Conservation (phyloP, 2,329 filamentous ascomycete species). For the Lasiodiplodia gonubiensis region DNA sequence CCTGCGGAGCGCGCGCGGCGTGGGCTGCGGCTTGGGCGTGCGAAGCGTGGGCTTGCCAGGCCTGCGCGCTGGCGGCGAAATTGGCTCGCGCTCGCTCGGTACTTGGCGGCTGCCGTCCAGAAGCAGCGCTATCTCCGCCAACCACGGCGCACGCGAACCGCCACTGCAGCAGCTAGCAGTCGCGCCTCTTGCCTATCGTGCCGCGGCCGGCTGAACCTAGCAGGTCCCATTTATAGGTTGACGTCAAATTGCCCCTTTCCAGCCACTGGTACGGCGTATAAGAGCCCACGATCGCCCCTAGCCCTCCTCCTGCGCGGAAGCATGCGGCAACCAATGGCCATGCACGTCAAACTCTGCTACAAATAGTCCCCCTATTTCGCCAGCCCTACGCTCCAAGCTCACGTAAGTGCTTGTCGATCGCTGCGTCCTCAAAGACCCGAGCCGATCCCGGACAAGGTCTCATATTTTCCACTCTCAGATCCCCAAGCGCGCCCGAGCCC, state of each 20-base stretch:
- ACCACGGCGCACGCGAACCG: constrained; percentile 19
- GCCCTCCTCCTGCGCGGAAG: background rate
- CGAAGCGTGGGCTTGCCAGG: background rate
- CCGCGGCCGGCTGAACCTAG: constrained; percentile 9
- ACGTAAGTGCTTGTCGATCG: constrained; percentile 24
- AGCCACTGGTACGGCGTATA: constrained; percentile 22
- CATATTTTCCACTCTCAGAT: constrained; percentile 21
- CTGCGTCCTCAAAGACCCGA: constrained; percentile 3
- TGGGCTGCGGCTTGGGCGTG: background rate
- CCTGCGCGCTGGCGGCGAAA: background rate
- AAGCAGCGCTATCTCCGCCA: constrained; percentile 22
- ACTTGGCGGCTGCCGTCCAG: constrained; percentile 16
- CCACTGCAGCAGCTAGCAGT: constrained; percentile 11
- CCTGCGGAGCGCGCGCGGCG: constrained; percentile 3
- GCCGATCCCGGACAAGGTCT: constrained; percentile 22
- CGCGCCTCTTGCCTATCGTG: constrained; percentile 9
- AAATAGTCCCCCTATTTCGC: constrained; percentile 24
- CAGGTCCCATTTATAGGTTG: constrained; percentile 19
- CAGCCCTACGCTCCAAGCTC: constrained; percentile 23
- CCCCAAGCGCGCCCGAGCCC: constrained; percentile 3
- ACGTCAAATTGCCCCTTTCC: constrained; percentile 23
- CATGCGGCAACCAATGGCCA: constrained; percentile 20
- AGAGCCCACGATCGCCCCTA: constrained; percentile 18
- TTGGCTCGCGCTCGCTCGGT: constrained; percentile 7
- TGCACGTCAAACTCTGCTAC: constrained; percentile 17